Base-by-base conservation (phyloP, 352 stramenopile species). In the Globisporangium sylvaticum region DNA sequence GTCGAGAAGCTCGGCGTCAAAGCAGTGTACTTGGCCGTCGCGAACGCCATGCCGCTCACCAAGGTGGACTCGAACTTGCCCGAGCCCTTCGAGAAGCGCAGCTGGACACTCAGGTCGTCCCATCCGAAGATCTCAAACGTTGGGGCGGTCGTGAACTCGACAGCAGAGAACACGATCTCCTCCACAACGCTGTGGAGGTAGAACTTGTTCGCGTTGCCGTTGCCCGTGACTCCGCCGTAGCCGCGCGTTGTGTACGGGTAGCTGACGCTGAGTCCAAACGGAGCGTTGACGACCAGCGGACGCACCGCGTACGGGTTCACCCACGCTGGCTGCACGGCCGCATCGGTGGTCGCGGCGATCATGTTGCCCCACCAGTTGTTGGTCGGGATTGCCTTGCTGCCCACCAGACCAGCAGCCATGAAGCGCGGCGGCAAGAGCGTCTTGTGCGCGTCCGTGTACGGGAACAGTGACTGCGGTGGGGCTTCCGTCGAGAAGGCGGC, bases 281-380 rank as follows among this genome's bases (percentile, higher is more conserved):
- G 80, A 20, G 79, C 68, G 29, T 57, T 61, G 22, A 68, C 67
- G 42, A 85, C 69, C 44, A 66, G 73, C 9, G 80, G 76, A 12
- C 78, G 81, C 4, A 88, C 58, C 14, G 72, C 79, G 70, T 87
- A 92, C 58, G 83, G 83, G 57, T 92, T 92, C 2, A 77, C 76
- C 83, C 83, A 92, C 29, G 84, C 80, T 1, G 79, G 77, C 29
- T 87, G 68, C 48, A 88, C 67, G 18, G 71, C 25, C 2, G 77
- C 46, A 27, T 76, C 63, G 4, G 20, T 70, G 29, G 64, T 65
- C 58, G 58, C 60, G 42, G 72, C 78, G 64, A 91, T 91, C 24
- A 91, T 72, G 66, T 90, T 91, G 54, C 79, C 81, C 83, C 83
- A 91, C 83, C 83, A 91, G 59, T 87, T 77, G 66, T 91, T 91